These are phyloP conservation scores for Volvox africanus DNA, from an alignment of 139 green algal species.

Conservation along the genomic window DNA sequence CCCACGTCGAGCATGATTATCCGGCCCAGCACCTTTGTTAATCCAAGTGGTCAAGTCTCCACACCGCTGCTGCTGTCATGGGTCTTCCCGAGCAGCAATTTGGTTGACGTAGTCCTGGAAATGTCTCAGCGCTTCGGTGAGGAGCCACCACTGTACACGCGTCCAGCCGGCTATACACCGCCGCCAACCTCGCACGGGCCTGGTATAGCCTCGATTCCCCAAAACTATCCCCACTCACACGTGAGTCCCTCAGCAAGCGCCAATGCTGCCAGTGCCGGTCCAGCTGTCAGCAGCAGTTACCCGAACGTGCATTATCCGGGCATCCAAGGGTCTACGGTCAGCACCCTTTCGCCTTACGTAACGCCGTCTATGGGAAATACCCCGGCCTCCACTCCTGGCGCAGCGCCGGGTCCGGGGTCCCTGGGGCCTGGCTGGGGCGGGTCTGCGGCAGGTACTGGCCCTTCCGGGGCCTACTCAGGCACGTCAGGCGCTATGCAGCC, in stretches of 20 bases:
- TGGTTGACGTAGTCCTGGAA: slow-evolving; percentile 56
- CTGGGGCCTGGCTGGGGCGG: neutral
- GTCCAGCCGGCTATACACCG: slow-evolving; percentile 63
- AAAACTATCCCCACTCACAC: neutral
- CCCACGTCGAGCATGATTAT: slow-evolving; percentile 95
- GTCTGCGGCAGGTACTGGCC: neutral
- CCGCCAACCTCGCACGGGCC: neutral
- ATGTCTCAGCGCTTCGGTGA: slow-evolving; percentile 82
- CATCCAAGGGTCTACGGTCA: neutral
- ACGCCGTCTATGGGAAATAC: slow-evolving; percentile 36
- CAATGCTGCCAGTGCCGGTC: slow-evolving; percentile 9
- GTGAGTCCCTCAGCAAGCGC: neutral
- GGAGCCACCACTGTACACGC: slow-evolving; percentile 89
- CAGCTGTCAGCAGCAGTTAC: slow-evolving; percentile 11
- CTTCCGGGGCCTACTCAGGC: neutral
- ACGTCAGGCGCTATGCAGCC: neutral
- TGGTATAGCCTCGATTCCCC: neutral
- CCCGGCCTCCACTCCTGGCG: slow-evolving; percentile 14
- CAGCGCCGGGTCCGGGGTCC: neutral
- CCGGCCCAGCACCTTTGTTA: slow-evolving; percentile 85
- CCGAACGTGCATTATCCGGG: neutral
- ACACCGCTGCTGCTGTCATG: slow-evolving; percentile 41
- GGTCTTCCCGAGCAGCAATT: slow-evolving; percentile 48
- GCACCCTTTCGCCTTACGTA: slow-evolving; percentile 22
- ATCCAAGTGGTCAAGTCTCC: slow-evolving; percentile 71